phyloP scores from a whole-genome alignment of 768 basidiomycete species.

The Suillus bovinus region DNA sequence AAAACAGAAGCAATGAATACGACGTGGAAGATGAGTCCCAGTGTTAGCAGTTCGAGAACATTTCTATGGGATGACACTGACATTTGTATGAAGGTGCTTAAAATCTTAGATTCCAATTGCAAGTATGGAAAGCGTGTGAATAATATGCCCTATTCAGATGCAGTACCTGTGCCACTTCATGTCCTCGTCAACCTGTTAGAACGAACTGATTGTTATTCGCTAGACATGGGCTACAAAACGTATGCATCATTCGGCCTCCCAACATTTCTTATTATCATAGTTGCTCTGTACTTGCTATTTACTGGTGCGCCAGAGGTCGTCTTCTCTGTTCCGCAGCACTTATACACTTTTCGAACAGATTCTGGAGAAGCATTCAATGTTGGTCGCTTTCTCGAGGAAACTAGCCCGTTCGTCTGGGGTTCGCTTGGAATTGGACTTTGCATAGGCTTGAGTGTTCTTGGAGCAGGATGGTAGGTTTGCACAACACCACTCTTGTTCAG shows the following conservation, averaged over 20 bases:
- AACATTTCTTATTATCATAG: slow-evolving; percentile 56
- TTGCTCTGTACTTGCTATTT: slow-evolving; percentile 87
- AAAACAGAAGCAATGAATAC: slow-evolving; percentile 73
- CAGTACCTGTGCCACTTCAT: no score
- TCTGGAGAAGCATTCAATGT: slow-evolving; percentile 93
- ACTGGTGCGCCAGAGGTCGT: slow-evolving; percentile 57
- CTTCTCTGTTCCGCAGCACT: neutral
- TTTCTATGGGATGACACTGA: slow-evolving; percentile 19
- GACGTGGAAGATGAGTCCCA: slow-evolving; percentile 75
- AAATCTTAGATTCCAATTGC: no score
- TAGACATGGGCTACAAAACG: slow-evolving; percentile 28
- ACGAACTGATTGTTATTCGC: neutral
- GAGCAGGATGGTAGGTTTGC: slow-evolving; percentile 85
- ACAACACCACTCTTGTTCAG: neutral
- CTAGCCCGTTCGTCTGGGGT: slow-evolving; percentile 92
- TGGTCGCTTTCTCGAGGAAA: slow-evolving; percentile 91
- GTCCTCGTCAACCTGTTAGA: neutral
- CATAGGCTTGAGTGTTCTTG: slow-evolving; percentile 90
- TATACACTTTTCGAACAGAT: slow-evolving; percentile 42
- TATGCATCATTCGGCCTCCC: slow-evolving; percentile 75
- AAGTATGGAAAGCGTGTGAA: no score
- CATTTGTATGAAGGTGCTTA: no score
- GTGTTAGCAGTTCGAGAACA: slow-evolving; percentile 47
- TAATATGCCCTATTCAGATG: neutral
- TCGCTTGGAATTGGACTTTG: slow-evolving; percentile 89